Evolutionary conservation across 352 stramenopile genomes (phyloP), one percentile per base, ranked within the genome.

Genomic region (Albugo laibachii): DNA sequence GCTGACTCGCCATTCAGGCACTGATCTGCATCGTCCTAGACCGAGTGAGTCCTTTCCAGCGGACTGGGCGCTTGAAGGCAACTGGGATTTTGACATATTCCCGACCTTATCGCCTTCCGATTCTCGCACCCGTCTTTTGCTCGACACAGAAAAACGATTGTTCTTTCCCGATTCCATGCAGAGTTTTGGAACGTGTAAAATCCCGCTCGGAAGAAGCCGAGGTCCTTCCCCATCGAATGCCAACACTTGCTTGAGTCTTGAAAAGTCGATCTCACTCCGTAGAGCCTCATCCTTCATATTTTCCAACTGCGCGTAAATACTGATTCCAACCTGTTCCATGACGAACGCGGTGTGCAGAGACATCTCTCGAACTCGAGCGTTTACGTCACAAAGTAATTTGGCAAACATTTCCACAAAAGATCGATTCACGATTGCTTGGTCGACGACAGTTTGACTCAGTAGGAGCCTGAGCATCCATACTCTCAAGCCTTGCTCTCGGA

Each of bases 381-480:
- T 77, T 5, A 56, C 59, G 43, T 87, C 75, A 8, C 69, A 60
- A 2, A 84, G 56, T 1, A 69, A 54, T 11, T 62, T 55, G 0
- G 65, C 69, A 0, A 87, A 52, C 0, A 48, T 50, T 19, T 73
- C 54, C 2, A 85, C 14, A 0, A 55, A 36, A 34, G 48, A 45
- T 45, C 55, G 42, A 21, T 55, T 44, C 8, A 59, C 12, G 1
- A 61, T 31, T 36, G 41, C 51, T 12, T 41, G 41, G 1, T 31
- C 42, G 0, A 46, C 57, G 8, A 70, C 47, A n/a, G 52, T 49
- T 0, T 66, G 44, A 0, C 47, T 42, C 1, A 61, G 55, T 1
- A 84, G 45, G 19, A 82, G 38, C 5, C 74, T 45, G 1, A 77
- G 51, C 11, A 77, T 66, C 69, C 69, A 84, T 13, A 80, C 53